Evolutionary conservation across 177 flowering plant species (phyloP).

Genomic region (Vitis hybrid): DNA sequence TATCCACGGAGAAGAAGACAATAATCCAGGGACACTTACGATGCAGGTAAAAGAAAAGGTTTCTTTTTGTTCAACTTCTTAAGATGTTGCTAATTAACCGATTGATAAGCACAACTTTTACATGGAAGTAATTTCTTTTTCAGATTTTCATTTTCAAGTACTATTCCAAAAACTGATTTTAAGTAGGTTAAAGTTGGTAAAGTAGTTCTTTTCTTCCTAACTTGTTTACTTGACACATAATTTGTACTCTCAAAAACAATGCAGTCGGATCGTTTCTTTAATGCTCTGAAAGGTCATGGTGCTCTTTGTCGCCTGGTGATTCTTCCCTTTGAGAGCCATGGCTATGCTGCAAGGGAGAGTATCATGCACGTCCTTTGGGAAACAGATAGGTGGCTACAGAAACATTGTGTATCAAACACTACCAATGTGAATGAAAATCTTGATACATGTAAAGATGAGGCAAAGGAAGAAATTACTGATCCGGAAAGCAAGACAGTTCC

Average conservation of each 20-base stretch:
- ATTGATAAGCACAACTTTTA: not conserved
- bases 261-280: constrained; percentile 96
- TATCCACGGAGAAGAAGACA: constrained; percentile 98
- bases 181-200: not conserved
- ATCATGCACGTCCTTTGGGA: constrained; percentile 99
- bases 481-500: constrained; percentile 45
- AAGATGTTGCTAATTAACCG: not conserved
- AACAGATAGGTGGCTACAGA: constrained; percentile 91
- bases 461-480: constrained; percentile 26
- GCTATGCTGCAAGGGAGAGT: constrained; percentile 92
- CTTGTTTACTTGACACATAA: not conserved
- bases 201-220: not conserved
- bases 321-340: constrained; percentile 97
- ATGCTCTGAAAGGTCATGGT: constrained; percentile 96
- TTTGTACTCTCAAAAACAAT: constrained; percentile 10
- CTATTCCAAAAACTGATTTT: too few relatives aligned
- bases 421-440: constrained; percentile 36
- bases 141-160: too few relatives aligned
- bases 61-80: not conserved
- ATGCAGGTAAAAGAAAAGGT: constrained; percentile 70
- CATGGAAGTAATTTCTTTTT: not conserved
- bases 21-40: constrained; percentile 91
- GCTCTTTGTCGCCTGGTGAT: constrained; percentile 89
- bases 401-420: constrained; percentile 57
- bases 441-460: constrained; percentile 33